Base-by-base conservation (phyloP, 208 protist species). In the Wallacemonas sp. region DNA sequence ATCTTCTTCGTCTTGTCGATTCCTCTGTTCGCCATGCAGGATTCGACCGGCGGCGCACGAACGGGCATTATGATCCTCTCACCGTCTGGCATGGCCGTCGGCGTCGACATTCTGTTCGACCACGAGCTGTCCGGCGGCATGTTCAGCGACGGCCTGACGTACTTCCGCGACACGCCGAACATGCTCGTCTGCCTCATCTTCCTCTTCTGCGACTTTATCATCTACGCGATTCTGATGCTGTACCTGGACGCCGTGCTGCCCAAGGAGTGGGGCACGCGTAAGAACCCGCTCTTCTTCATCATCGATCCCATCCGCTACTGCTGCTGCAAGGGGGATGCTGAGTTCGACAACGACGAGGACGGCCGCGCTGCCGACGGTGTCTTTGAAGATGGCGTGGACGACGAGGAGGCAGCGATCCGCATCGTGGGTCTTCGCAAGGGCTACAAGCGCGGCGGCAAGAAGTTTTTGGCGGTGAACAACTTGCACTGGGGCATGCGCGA, bases 201-300 rank as follows among this genome's bases (percentile, higher is more conserved):
- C 64, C 61, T 76, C 5, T 43, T 77, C 26, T 41, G 33, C 48
- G 85, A 92, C 63, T 85, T 87, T 47, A 27, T 92, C 12, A 33
- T 90, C 21, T 94, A 94, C 72, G 44, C 76, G 6, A 4, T 92
- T 0, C 70, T 95, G 16, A 83, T 81, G 66, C 12, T 84, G 12
- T 95, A 95, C 70, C 66, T 95, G n/a, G 89, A 95, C 24, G 68
- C 57, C 6, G 86, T 95, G 48, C 60, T 93, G 48, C 89, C 86
- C 19, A 71, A 74, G 61, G 74, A 84, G 27, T 85, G 74, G 77
- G 88, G 88, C n/a, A 76, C 78, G 19, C 60, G 49, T 8, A 78
- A 75, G 61, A 54, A 85, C 65, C 81, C 81, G 32, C 61, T 87
- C 26, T 92, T 94, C 73, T 89, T 84, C 43, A 70, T 88, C 39